Percentiles rank a stretch among this genome's conserved stretches.
Evolutionary conservation across 208 protist genomes (phyloP).

Genomic region (Trypanosoma scelopori): DNA sequence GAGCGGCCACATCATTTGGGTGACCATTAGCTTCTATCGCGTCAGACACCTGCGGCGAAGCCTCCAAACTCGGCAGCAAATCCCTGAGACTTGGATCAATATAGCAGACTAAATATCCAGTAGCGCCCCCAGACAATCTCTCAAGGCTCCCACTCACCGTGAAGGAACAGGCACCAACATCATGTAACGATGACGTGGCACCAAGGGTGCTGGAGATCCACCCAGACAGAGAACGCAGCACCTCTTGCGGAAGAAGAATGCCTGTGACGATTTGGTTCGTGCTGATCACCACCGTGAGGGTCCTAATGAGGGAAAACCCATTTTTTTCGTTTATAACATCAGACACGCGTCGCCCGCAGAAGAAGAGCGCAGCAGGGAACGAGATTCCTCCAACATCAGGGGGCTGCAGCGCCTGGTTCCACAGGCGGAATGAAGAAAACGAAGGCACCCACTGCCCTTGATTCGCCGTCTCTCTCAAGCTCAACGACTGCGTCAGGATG

Average conservation of each 20-base stretch:
- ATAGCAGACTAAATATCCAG: slow-evolving; percentile 1
- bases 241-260: slow-evolving; percentile 51
- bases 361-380: slow-evolving; percentile 33
- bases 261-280: slow-evolving; percentile 28
- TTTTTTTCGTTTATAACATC: slow-evolving; percentile 30
- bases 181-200: not conserved
- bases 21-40: too few species aligned
- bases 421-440: not conserved
- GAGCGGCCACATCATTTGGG: not conserved
- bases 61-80: not conserved
- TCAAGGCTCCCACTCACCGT: not conserved
- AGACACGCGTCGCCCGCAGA: slow-evolving; percentile 49
- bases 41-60: not conserved
- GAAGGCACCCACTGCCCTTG: too few species aligned
- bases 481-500: not conserved
- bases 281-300: slow-evolving; percentile 33
- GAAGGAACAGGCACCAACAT: slow-evolving; percentile 4
- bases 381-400: slow-evolving; percentile 34
- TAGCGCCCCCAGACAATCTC: not conserved
- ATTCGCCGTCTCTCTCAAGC: too few species aligned
- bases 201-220: slow-evolving; percentile 31
- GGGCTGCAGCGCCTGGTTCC: not conserved
- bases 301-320: slow-evolving; percentile 24
- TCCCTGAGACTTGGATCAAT: not conserved
- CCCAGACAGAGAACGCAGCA: slow-evolving; percentile 41